phyloP scores from a whole-genome alignment of 2,329 filamentous ascomycete species.

The Neonectria sp. region DNA sequence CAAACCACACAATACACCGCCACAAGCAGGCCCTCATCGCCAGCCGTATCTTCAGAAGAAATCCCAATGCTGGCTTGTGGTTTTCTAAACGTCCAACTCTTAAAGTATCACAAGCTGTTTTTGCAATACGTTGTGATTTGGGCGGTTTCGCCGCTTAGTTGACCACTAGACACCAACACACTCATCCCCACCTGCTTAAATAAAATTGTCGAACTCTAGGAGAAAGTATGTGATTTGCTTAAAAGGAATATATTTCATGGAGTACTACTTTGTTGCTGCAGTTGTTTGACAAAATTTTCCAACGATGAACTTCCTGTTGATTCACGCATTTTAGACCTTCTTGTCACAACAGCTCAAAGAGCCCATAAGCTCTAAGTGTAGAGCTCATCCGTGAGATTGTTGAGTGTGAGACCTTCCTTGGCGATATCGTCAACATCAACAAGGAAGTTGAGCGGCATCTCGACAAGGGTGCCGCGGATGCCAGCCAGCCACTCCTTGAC shows the following conservation, averaged over 20 bases:
- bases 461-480: slow-evolving; percentile 80
- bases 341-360: not conserved
- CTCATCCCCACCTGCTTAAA: too few species aligned
- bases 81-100: not conserved
- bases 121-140: not conserved
- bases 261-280: not conserved
- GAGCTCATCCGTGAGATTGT: slow-evolving; percentile 79
- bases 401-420: slow-evolving; percentile 82
- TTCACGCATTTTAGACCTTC: not conserved
- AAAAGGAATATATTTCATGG: not conserved
- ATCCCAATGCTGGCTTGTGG: not conserved
- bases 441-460: slow-evolving; percentile 93
- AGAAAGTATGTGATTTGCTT: not conserved
- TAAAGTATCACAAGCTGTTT: not conserved
- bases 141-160: not conserved
- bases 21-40: not conserved
- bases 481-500: slow-evolving; percentile 79
- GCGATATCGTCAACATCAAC: slow-evolving; percentile 88
- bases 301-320: not conserved
- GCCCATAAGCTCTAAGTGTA: slow-evolving; percentile 67
- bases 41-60: not conserved
- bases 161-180: too few species aligned
- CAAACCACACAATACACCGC: not conserved
- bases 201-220: too few species aligned
- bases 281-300: not conserved